Evolutionary conservation across 306 rosid genomes (phyloP).

Genomic region (Adenanthera pavonina): DNA sequence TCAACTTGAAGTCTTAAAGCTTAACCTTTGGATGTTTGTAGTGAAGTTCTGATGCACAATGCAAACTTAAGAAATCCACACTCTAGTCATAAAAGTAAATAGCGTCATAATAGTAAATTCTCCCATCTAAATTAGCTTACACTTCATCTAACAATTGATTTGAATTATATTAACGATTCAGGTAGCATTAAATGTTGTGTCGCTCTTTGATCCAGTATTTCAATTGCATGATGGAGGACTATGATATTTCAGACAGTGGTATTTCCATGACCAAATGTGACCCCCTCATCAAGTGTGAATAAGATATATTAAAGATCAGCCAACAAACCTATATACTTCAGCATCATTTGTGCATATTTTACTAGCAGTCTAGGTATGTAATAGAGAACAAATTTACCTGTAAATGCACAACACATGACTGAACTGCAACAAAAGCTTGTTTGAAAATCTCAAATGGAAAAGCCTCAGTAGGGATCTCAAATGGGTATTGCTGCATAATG

Average conservation of each 20-base stretch:
- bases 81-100: too few species aligned
- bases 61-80: too few species aligned
- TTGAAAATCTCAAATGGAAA: conserved; percentile 95
- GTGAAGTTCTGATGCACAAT: too few species aligned
- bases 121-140: too few species aligned
- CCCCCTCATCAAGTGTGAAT: background rate
- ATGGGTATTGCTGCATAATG: conserved; percentile 91
- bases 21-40: too few species aligned
- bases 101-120: too few species aligned
- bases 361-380: background rate
- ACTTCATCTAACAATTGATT: conserved; percentile 8
- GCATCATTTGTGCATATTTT: conserved; percentile 6
- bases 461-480: conserved; percentile 96
- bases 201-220: conserved; percentile 7
- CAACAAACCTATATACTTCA: background rate
- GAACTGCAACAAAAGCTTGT: conserved; percentile 98
- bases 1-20: too few species aligned
- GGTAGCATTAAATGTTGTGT: conserved; percentile 14
- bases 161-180: conserved; percentile 30
- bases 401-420: conserved; percentile 97
- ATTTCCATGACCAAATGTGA: conserved; percentile 1
- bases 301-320: background rate
- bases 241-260: conserved; percentile 29
- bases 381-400: conserved; percentile 59
- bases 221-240: conserved; percentile 27